Evolutionary conservation across 257 asterid genomes (phyloP), one percentile per base, ranked within the genome.

Genomic region (Ajuga chamaepitys): DNA sequence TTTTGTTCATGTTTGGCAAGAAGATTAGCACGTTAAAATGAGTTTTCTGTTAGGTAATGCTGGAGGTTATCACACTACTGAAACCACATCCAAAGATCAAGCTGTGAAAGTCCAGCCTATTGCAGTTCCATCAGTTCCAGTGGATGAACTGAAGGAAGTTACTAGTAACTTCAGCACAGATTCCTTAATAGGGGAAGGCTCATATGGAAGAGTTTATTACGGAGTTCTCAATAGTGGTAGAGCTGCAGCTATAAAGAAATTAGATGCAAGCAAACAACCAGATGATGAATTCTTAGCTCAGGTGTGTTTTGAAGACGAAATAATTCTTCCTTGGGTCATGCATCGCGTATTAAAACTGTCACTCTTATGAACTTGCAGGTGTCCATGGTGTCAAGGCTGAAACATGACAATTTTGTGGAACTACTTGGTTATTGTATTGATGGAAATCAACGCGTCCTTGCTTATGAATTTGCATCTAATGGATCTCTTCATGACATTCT

Each of bases 401-500:
- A 75, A 56, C 92, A 90, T 25, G 93, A 84, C 14, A 83, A 90
- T 75, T 79, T 87, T 62, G 90, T 85, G 58, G 97, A 87, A 64
- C 78, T 90, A 10, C 92, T 90, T 57, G 97, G 97, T 76, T 90
- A 90, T 60, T 90, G 92, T 75, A 85, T 87, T 51, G 96, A 90
- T 55, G 96, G 96, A 34, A 83, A 78, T 71, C 88, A 78, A 58
- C 95, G 95, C 21, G 87, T 90, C 20, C 88, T 90, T 46, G 89
- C 87, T 0, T 85, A 90, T 78, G 97, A 87, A 55, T 89, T 80
- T 58, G 97, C 97, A 6, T 84, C 95, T 9, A 87, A 85, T 79
- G 97, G 97, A 77, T 90, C 97, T 65, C 92, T 90, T 67, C 97
- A 90, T 60, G 97, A 90, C 68, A 85, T 90, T 42, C 95, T 90